These are phyloP conservation scores for Ascomycota sp. DNA, from an alignment of 2,329 filamentous ascomycete genomes.

Conservation along the genomic window DNA sequence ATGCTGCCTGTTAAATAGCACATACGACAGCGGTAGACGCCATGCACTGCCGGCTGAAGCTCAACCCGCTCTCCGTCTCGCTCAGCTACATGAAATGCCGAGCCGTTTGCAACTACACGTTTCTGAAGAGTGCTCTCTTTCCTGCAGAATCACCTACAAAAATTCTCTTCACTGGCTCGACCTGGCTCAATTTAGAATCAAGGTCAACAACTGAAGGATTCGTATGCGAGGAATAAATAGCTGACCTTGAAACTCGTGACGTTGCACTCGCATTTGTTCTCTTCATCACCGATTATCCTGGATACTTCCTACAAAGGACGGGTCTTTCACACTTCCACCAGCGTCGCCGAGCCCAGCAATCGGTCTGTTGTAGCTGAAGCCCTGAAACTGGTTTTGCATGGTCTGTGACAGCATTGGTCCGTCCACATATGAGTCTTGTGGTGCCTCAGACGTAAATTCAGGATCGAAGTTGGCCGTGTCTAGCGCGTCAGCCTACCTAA, in stretches of 20 bases:
- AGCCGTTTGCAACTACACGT: no score
- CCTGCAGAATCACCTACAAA: no score
- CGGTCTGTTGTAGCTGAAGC: slow-evolving; percentile 93
- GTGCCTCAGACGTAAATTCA: slow-evolving; percentile 78
- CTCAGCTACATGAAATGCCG: no score
- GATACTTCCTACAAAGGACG: slow-evolving; percentile 44
- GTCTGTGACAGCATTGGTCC: slow-evolving; percentile 81
- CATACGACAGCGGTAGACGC: background rate
- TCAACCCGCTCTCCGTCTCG: no score
- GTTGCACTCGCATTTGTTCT: no score
- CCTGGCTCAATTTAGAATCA: no score
- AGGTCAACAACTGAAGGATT: no score
- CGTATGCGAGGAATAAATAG: no score
- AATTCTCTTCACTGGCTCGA: no score
- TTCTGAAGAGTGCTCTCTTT: no score
- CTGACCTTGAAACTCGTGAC: no score
- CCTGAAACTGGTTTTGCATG: slow-evolving; percentile 87
- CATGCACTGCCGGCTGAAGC: background rate
- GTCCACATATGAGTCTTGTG: slow-evolving; percentile 84
- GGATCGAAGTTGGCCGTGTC: slow-evolving; percentile 85
- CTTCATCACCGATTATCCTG: slow-evolving; percentile 20
- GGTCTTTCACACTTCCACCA: slow-evolving; percentile 84
- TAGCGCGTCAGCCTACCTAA: slow-evolving; percentile 50
- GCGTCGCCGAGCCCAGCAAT: slow-evolving; percentile 85
- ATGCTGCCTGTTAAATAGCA: slow-evolving; percentile 5